Conservation (phyloP, 805 yeast genomes). For the Sugiyamaella chiloensis region DNA sequence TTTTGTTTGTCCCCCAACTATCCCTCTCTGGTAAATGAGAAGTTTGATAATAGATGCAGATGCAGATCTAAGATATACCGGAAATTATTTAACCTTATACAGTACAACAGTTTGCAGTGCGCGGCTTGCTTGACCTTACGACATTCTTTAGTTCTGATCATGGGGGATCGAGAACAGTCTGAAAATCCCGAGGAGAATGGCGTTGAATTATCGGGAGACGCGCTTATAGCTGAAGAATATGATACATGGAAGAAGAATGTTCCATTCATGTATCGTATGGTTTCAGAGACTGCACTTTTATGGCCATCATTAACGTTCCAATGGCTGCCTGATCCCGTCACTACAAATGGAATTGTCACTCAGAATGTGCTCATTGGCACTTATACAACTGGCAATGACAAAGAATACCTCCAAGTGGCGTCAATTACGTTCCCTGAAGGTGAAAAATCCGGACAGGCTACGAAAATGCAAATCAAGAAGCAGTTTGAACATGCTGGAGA, state of each 20-base stretch:
- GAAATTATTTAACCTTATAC: too few species aligned
- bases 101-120: too few species aligned
- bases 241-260: constrained; percentile 80
- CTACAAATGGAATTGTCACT: constrained; percentile 17
- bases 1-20: too few species aligned
- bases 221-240: constrained; percentile 25
- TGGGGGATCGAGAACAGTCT: too few species aligned
- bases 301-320: constrained; percentile 72
- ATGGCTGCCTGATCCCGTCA: constrained; percentile 52
- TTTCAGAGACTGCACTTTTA: constrained; percentile 63
- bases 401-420: constrained; percentile 24
- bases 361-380: constrained; percentile 22
- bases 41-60: too few species aligned
- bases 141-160: too few species aligned
- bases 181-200: neutral
- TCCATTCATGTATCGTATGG: constrained; percentile 70
- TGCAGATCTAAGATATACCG: too few species aligned
- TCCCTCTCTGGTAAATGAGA: too few species aligned
- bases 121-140: too few species aligned
- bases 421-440: constrained; percentile 18
- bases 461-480: constrained; percentile 32
- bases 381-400: constrained; percentile 21
- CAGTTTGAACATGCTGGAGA: constrained; percentile 65
- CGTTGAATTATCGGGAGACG: constrained; percentile 9
- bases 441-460: neutral